A percentile compares a stretch with the other conserved stretches of the same genome.
These are phyloP conservation scores for Xerocomellus intermedius DNA, from an alignment of 768 basidiomycete species.

Conservation along the genomic window DNA sequence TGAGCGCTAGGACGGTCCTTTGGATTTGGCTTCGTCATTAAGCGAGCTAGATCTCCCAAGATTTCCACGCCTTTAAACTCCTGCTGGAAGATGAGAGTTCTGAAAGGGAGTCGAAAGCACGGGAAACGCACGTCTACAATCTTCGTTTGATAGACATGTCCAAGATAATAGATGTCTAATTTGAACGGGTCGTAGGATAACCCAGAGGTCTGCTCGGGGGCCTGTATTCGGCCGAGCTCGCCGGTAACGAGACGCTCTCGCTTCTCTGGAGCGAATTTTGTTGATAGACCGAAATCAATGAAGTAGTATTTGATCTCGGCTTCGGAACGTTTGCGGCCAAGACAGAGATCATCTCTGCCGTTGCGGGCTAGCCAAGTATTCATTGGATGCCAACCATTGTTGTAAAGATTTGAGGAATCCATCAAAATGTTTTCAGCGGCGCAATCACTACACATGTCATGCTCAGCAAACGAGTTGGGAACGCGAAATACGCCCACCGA, in stretches of 20 bases:
- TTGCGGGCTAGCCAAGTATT: slow-evolving; percentile 7
- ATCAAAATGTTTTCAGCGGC: slow-evolving; percentile 31
- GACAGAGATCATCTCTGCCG: slow-evolving; percentile 10
- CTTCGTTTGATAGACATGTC: slow-evolving; percentile 19
- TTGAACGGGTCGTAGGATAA: slow-evolving; percentile 31
- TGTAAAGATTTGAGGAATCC: slow-evolving; percentile 25
- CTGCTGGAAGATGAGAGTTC: not conserved
- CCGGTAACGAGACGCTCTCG: not conserved
- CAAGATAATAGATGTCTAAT: slow-evolving; percentile 28
- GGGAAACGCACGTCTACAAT: slow-evolving; percentile 12
- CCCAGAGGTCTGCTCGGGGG: slow-evolving; percentile 21
- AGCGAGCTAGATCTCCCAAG: not conserved
- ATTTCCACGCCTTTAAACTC: slow-evolving; percentile 8
- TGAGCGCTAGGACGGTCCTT: slow-evolving; percentile 4
- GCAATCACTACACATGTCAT: slow-evolving; percentile 22
- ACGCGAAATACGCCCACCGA: slow-evolving; percentile 18
- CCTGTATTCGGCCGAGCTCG: slow-evolving; percentile 10
- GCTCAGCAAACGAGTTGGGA: too few relatives aligned
- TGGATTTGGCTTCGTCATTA: slow-evolving; percentile 10
- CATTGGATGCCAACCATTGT: slow-evolving; percentile 28
- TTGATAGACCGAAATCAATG: slow-evolving; percentile 37
- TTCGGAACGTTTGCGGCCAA: slow-evolving; percentile 25
- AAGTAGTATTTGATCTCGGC: slow-evolving; percentile 32
- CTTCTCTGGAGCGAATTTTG: slow-evolving; percentile 21
- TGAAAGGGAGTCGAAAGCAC: not conserved